Percentiles rank a stretch among this genome's conserved stretches.
Conservation (phyloP, 169 alveolate genomes). For the Plasmodium berghei region DNA sequence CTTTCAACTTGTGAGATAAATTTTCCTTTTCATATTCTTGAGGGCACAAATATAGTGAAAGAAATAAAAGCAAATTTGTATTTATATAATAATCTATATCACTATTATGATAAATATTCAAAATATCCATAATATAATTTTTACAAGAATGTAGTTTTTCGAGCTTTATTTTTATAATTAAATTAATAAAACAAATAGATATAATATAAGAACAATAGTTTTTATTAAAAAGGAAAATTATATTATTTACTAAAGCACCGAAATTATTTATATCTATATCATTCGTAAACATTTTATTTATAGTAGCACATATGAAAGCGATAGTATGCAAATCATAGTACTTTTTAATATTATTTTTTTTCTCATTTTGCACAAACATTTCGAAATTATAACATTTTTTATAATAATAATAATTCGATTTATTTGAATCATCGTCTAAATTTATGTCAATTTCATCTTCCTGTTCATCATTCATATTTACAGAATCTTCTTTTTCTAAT, state of each 20-base stretch:
- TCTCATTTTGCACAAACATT: not conserved
- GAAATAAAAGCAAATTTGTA: slow-evolving; percentile 24
- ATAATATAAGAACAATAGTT: slow-evolving; percentile 41
- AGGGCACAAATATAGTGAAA: slow-evolving; percentile 59
- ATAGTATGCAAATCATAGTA: slow-evolving; percentile 46
- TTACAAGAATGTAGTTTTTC: slow-evolving; percentile 40
- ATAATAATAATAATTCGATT: too few relatives aligned
- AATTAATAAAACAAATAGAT: slow-evolving; percentile 38
- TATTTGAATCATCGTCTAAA: not conserved
- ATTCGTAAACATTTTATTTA: slow-evolving; percentile 39
- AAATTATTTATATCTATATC: slow-evolving; percentile 33
- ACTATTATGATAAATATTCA: slow-evolving; percentile 12
- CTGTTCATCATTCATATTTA: not conserved
- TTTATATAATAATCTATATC: slow-evolving; percentile 39
- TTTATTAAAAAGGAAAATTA: slow-evolving; percentile 61
- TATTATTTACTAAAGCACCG: slow-evolving; percentile 27
- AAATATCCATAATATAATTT: slow-evolving; percentile 29
- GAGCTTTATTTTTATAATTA: slow-evolving; percentile 54
- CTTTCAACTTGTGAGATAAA: not conserved
- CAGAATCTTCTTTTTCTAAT: not conserved
- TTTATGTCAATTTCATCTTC: not conserved
- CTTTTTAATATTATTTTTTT: not conserved
- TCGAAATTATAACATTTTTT: not conserved
- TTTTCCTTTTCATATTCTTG: slow-evolving; percentile 5
- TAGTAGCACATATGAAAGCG: slow-evolving; percentile 45